phyloP scores from a whole-genome alignment of 2,329 filamentous ascomycete genomes.

The Metarhizium album region DNA sequence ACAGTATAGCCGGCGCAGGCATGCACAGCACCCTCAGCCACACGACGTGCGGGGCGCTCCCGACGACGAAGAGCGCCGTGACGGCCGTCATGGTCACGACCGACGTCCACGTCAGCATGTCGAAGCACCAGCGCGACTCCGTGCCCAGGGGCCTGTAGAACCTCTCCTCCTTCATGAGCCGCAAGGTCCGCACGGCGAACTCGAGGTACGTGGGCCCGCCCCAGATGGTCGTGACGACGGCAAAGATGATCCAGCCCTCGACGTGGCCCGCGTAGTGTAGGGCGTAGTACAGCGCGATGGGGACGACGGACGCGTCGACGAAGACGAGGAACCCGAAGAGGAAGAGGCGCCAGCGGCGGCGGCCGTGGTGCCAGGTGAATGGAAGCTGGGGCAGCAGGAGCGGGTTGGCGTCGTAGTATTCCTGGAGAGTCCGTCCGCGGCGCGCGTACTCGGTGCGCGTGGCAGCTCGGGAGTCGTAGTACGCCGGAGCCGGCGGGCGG shows the following conservation, averaged over 20 bases:
- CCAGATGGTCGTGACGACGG: slow-evolving; percentile 44
- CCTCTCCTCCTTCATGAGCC: slow-evolving; percentile 36
- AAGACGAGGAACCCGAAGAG: slow-evolving; percentile 37
- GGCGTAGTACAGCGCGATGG: slow-evolving; percentile 42
- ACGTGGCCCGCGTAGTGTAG: slow-evolving; percentile 31
- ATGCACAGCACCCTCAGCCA: slow-evolving; percentile 39
- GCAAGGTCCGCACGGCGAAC: slow-evolving; percentile 36
- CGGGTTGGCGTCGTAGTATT: slow-evolving; percentile 29
- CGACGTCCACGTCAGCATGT: slow-evolving; percentile 36
- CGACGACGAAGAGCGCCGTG: slow-evolving; percentile 38
- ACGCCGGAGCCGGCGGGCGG: slow-evolving; percentile 22
- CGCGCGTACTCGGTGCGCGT: slow-evolving; percentile 24
- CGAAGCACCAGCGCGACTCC: slow-evolving; percentile 35
- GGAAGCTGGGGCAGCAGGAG: slow-evolving; percentile 28
- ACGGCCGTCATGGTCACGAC: slow-evolving; percentile 37
- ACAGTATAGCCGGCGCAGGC: slow-evolving; percentile 39
- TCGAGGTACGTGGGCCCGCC: slow-evolving; percentile 44
- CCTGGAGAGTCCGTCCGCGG: slow-evolving; percentile 24
- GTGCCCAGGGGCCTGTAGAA: slow-evolving; percentile 40
- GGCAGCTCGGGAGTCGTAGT: slow-evolving; percentile 30
- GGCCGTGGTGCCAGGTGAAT: slow-evolving; percentile 30
- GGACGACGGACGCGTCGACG: slow-evolving; percentile 31
- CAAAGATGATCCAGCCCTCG: slow-evolving; percentile 34
- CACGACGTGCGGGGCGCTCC: slow-evolving; percentile 38
- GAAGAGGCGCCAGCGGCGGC: slow-evolving; percentile 31